Evolutionary conservation across 2,329 filamentous ascomycete genomes (phyloP).

Genomic region (Cladophialophora exuberans): DNA sequence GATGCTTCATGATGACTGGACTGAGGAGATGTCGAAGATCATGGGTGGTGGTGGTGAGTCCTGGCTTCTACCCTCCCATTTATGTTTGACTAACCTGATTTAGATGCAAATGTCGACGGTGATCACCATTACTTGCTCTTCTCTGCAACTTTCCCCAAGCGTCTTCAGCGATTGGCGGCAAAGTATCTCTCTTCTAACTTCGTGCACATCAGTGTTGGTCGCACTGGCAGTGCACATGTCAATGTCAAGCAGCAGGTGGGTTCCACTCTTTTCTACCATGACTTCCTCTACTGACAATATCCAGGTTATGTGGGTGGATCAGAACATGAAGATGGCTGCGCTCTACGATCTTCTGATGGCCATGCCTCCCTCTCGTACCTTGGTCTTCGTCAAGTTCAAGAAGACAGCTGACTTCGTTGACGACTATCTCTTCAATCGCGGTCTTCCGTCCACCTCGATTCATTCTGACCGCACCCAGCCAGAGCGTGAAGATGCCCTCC

Average conservation of each 20-base stretch:
- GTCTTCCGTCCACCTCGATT: conserved; percentile 83
- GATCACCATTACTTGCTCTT: conserved; percentile 79
- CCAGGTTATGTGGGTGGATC: conserved; percentile 68
- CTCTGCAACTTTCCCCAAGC: conserved; percentile 89
- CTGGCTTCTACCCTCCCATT: neutral
- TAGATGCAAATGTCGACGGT: conserved; percentile 74
- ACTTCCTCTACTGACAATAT: conserved; percentile 19
- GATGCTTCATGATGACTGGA: conserved; percentile 80
- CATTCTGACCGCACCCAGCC: conserved; percentile 84
- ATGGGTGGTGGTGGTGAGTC: conserved; percentile 76
- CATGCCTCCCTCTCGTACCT: conserved; percentile 72
- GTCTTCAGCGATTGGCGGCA: conserved; percentile 73
- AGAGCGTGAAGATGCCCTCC: conserved; percentile 90
- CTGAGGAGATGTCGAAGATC: conserved; percentile 72
- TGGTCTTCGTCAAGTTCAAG: conserved; percentile 90
- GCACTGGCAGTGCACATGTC: conserved; percentile 76
- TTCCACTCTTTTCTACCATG: neutral
- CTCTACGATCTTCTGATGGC: conserved; percentile 73
- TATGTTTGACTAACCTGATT: conserved; percentile 34
- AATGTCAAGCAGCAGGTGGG: conserved; percentile 76
- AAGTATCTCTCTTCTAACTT: conserved; percentile 74
- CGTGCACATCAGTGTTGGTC: conserved; percentile 82
- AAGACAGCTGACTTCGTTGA: conserved; percentile 79
- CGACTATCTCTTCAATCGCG: conserved; percentile 80
- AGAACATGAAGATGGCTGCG: conserved; percentile 68